Percentiles rank a stretch among this genome's conserved stretches.
phyloP scores from a whole-genome alignment of 2,329 filamentous ascomycete species.

The Macrophomina pseudophaseolina region DNA sequence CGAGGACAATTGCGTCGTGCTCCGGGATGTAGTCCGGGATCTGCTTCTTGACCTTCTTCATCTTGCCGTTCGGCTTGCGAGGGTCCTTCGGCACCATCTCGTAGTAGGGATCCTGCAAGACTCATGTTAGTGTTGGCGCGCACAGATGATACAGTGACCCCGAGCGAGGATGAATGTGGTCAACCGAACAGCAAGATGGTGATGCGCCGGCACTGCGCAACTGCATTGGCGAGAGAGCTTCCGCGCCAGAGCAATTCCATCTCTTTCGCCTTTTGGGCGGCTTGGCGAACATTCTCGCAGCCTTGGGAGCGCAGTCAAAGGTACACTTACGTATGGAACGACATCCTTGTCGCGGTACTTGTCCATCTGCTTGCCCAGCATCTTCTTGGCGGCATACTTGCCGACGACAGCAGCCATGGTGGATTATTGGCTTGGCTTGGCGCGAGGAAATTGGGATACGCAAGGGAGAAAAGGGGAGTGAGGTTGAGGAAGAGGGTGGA shows the following conservation, averaged over 20 bases:
- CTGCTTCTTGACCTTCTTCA: constrained; percentile 84
- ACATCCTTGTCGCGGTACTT: constrained; percentile 53
- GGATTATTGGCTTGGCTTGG: constrained; percentile 25
- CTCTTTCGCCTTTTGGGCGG: too few relatives aligned
- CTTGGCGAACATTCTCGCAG: neutral
- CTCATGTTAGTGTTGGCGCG: constrained; percentile 22
- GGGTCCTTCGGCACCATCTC: constrained; percentile 75
- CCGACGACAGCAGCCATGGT: constrained; percentile 53
- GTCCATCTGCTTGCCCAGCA: constrained; percentile 53
- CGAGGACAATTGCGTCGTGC: constrained; percentile 81
- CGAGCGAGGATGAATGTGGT: too few relatives aligned
- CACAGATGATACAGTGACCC: neutral
- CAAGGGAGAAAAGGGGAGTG: constrained; percentile 4
- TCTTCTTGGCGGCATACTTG: constrained; percentile 57
- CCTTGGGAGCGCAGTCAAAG: neutral
- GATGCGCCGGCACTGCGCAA: too few relatives aligned
- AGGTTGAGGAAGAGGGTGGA: neutral
- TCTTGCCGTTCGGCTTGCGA: constrained; percentile 68
- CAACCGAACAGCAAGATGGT: too few relatives aligned
- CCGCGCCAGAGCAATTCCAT: neutral
- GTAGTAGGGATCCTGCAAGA: constrained; percentile 81
- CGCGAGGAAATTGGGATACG: constrained; percentile 16
- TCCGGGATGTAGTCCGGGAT: constrained; percentile 81
- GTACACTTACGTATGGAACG: constrained; percentile 44
- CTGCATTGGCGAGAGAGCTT: too few relatives aligned